Evolutionary conservation across 148 eudicot species (phyloP), one percentile per base, ranked within the genome.

Genomic region (Dysphania ambrosioides): DNA sequence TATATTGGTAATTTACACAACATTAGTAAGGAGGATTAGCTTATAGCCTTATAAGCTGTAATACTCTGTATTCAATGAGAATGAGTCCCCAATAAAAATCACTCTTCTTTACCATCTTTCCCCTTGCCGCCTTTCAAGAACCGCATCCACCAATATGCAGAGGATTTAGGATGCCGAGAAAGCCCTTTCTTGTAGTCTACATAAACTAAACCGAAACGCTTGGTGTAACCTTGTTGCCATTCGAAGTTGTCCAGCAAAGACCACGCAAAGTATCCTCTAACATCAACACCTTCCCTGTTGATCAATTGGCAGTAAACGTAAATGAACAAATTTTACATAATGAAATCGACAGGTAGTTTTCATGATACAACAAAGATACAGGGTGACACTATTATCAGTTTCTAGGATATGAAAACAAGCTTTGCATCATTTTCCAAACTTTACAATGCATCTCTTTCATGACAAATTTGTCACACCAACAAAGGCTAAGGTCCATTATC

Each of bases 241-340:
- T 93, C 97, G 32, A 92, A 90, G 83, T 92, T 87, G 85, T 92
- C 95, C 69, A 92, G 49, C 65, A 90, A 82, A 7, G 97, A 93
- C 96, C 97, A 93, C 10, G 93, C 97, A 85, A 93, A 93, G 74
- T 90, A 89, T 66, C 96, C 97, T 72, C 84, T 87, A 66, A 93
- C 91, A 77, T 93, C 79, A 16, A 78, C 83, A 31, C 97, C 97
- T 60, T 90, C 93, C 85, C 97, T 93, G 82, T 66, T 26, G 65
- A 81, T 26, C 49, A 49, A 30, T 70, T 56, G 15, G 27, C 32
- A 75, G 2, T 26, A n/a, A 36, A 24, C 3, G 57, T 64, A 21
- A 23, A 16, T 41, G 15, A 72, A 26, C 34, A 56, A 23, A 57
- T 34, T 8, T 24, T 60, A 63, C 12, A 18, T 63, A 3, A n/a